Conservation (phyloP, 768 basidiomycete species). For the Termitomyces eurrhizus region DNA sequence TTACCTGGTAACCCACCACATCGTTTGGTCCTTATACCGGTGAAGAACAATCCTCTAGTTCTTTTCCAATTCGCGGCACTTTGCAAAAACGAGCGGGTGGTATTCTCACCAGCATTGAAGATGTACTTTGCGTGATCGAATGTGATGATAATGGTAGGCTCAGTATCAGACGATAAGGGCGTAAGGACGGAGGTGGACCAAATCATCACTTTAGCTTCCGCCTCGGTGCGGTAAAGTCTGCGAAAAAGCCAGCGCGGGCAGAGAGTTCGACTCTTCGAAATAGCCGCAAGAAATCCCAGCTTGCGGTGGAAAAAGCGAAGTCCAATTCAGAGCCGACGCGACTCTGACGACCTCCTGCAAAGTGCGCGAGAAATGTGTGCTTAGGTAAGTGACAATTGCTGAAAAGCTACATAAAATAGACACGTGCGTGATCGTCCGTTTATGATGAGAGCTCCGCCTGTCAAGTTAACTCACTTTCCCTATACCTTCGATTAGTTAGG, state of each 20-base stretch:
- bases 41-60: constrained; percentile 69
- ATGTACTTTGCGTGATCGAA: constrained; percentile 83
- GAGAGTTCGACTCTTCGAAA: constrained; percentile 6
- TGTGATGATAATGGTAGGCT: constrained; percentile 68
- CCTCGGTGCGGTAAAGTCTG: constrained; percentile 9
- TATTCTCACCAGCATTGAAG: constrained; percentile 85
- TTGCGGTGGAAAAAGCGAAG: constrained; percentile 6
- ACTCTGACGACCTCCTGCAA: constrained; percentile 9
- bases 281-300: constrained; percentile 9
- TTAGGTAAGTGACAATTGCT: constrained; percentile 7
- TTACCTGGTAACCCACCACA: constrained; percentile 72
- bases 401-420: not conserved
- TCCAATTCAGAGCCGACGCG: constrained; percentile 5
- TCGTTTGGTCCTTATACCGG: constrained; percentile 57
- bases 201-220: constrained; percentile 34
- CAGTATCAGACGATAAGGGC: constrained; percentile 68
- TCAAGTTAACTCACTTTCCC: constrained; percentile 8
- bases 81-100: constrained; percentile 70
- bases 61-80: constrained; percentile 62
- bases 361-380: constrained; percentile 4
- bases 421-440: not conserved
- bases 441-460: constrained; percentile 5
- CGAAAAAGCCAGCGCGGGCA: constrained; percentile 5
- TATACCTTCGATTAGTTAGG: constrained; percentile 2
- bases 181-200: constrained; percentile 65